Conservation (phyloP, 192 early-diverging fungal species). For the Podila epicladia region DNA sequence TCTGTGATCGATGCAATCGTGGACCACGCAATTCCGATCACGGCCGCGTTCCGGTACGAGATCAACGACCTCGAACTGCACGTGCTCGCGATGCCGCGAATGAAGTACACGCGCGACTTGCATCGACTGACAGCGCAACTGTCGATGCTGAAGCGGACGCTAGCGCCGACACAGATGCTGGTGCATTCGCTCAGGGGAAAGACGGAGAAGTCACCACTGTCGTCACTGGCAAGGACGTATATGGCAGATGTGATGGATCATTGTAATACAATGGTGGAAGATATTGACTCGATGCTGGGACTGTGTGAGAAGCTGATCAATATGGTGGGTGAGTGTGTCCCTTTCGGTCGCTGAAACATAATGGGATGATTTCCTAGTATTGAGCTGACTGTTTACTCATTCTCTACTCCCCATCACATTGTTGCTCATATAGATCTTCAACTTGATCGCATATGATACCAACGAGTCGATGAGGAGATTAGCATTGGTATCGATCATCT, state of each 20-base stretch:
- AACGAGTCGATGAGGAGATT: constrained; percentile 44
- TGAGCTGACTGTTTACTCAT: not conserved
- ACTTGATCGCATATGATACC: constrained; percentile 52
- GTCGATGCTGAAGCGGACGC: constrained; percentile 34
- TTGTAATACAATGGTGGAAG: constrained; percentile 51
- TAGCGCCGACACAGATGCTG: constrained; percentile 51
- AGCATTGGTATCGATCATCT: constrained; percentile 42
- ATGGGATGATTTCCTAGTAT: not conserved
- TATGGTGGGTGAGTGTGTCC: constrained; percentile 34
- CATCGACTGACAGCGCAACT: constrained; percentile 55
- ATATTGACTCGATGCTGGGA: constrained; percentile 43
- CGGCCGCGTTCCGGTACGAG: constrained; percentile 38
- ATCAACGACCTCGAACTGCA: constrained; percentile 37
- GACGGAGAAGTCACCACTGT: constrained; percentile 23
- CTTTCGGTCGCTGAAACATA: too few species aligned
- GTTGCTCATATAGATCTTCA: constrained; percentile 36
- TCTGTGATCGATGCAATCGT: constrained; percentile 50
- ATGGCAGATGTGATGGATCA: constrained; percentile 56
- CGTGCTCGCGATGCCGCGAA: constrained; percentile 22
- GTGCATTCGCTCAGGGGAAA: constrained; percentile 31
- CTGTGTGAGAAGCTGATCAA: constrained; percentile 54
- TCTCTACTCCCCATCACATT: not conserved
- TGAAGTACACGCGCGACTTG: constrained; percentile 38
- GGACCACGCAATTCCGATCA: constrained; percentile 43
- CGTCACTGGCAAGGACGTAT: constrained; percentile 31